Conservation (phyloP, 805 yeast genomes). For the Komagataella mondaviorum region DNA sequence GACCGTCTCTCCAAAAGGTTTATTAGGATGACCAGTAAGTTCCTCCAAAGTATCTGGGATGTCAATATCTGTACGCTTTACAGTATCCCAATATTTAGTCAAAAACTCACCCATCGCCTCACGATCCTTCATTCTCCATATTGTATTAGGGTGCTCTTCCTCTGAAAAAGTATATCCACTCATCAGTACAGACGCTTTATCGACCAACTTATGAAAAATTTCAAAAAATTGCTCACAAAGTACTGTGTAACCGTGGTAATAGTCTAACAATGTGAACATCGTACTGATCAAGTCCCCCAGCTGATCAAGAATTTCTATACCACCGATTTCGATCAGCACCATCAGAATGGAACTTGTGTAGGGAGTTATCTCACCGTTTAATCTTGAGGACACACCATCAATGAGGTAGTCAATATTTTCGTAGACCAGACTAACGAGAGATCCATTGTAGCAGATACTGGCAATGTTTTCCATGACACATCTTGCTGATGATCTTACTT, state of each 20-base stretch:
- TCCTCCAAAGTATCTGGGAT: conserved; percentile 6
- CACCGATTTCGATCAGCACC: conserved; percentile 59
- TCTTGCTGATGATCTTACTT: conserved; percentile 37
- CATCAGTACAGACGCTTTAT: conserved; percentile 26
- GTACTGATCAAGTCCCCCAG: conserved; percentile 64
- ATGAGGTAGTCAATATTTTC: conserved; percentile 71
- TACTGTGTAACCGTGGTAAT: conserved; percentile 69
- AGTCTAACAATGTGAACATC: conserved; percentile 65
- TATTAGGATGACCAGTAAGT: conserved; percentile 9
- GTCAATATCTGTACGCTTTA: conserved; percentile 8
- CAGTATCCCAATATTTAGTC: conserved; percentile 18
- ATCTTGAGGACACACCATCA: conserved; percentile 59
- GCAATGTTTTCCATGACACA: conserved; percentile 38
- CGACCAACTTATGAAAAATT: conserved; percentile 50
- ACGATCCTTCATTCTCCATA: conserved; percentile 45
- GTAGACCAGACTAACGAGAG: conserved; percentile 39
- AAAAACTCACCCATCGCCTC: conserved; percentile 31
- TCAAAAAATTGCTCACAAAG: conserved; percentile 63
- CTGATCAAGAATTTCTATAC: conserved; percentile 46
- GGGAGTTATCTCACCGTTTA: conserved; percentile 67
- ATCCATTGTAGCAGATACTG: conserved; percentile 34
- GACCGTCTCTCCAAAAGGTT: conserved; percentile 11
- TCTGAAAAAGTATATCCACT: conserved; percentile 16
- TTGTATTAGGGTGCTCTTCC: conserved; percentile 20
- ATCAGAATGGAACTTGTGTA: conserved; percentile 57